These are phyloP conservation scores for Isoetes taiwanensis DNA, from an alignment of 75 land plant species.

Conservation along the genomic window DNA sequence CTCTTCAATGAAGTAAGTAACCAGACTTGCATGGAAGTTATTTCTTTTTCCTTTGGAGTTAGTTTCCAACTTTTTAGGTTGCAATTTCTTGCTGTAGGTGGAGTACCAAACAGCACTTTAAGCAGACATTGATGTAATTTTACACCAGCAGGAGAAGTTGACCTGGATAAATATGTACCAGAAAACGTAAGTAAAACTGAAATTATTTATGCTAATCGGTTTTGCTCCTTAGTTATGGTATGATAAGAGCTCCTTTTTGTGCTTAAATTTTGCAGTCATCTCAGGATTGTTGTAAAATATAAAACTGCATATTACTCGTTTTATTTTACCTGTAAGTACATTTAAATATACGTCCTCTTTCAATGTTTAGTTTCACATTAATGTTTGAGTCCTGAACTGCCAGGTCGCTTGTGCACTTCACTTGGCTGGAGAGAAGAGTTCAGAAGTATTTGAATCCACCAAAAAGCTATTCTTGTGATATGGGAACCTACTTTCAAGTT, in stretches of 20 bases:
- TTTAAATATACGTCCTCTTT: too few species aligned
- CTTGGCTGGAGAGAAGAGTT: conserved; percentile 67
- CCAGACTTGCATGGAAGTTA: too few species aligned
- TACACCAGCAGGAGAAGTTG: conserved; percentile 82
- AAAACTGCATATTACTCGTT: conserved; percentile 98
- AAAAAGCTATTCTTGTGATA: conserved; percentile 68
- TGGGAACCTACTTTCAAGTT: conserved; percentile 98
- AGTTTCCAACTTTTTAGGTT: too few species aligned
- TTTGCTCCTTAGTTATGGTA: background rate
- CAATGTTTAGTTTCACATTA: too few species aligned
- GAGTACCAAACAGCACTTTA: conserved; percentile 90
- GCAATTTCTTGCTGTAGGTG: conserved; percentile 36
- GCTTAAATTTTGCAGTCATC: conserved; percentile 40
- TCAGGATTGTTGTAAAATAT: conserved; percentile 82
- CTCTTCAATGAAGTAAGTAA: conserved; percentile 81
- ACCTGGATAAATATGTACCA: conserved; percentile 70
- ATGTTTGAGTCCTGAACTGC: too few species aligned
- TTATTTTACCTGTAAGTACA: conserved; percentile 84
- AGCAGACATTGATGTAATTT: conserved; percentile 96
- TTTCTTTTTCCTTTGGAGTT: too few species aligned
- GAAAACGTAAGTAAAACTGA: conserved; percentile 54
- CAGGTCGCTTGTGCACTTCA: conserved; percentile 97
- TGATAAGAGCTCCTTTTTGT: background rate
- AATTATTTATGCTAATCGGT: too few species aligned
- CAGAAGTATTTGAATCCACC: conserved; percentile 35